Evolutionary conservation across 2,329 filamentous ascomycete species (phyloP), one percentile per base, ranked within the genome.

Genomic region (Colletotrichum tanaceti): DNA sequence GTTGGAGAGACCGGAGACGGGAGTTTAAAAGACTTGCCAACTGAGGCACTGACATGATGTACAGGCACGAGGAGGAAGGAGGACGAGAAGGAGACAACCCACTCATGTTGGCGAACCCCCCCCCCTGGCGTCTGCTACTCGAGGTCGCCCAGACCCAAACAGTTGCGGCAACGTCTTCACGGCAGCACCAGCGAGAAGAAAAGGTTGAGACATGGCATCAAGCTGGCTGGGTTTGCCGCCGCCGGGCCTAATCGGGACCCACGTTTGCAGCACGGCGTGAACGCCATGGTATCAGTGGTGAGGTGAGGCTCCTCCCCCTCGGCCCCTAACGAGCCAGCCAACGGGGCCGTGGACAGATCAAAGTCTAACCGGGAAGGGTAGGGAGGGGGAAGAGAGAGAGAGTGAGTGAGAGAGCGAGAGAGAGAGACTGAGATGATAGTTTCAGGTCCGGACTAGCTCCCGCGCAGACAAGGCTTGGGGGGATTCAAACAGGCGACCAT

Each of bases 1-100:
- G 35, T 39, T 44, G 35, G 55, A 55, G 46, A 57, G 65, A 65
- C 54, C 54, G 61, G 55, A 60, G 47, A 55, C 61, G 65, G 54
- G 62, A 68, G 49, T 68, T 68, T 59, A 68, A 65, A 68, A 55
- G 65, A 68, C 24, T 65, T 68, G 54, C 41, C 65, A 60, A 60
- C 61, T 60, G 58, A 65, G 61, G 62, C 43, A 55, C 62, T 59
- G 62, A 68, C 65, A 60, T 65, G 65, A 68, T 68, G 65, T 41
- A 38, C 38, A 59, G 53, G 52, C 50, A 50, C 20, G 28, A 60
- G 46, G 35, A 65, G 47, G 38, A 52, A 55, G 55, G 28, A 60
- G 41, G 24, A 64, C 53, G 65, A 68, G 61, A 68, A 68, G 60
- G 65, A 68, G 61, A 68, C 65, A 65, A 35, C 65, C 54, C 62